Percentiles rank a stretch among this genome's conserved stretches.
Evolutionary conservation across 129 eudicot genomes (phyloP).

Genomic region (Centaurea solstitialis): DNA sequence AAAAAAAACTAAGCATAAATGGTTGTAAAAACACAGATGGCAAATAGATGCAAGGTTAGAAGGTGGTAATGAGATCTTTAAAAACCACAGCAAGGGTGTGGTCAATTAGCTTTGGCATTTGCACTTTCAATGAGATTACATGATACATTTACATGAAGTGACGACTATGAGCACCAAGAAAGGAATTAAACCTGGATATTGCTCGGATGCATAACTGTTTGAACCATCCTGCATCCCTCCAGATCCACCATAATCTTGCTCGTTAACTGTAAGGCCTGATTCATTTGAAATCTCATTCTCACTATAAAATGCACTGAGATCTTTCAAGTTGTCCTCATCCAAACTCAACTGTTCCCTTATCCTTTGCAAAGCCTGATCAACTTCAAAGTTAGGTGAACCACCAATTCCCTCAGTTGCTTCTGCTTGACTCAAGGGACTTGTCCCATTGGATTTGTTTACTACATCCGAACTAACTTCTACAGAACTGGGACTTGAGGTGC

Average conservation of each 20-base stretch:
- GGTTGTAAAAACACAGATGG: background rate
- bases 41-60: background rate
- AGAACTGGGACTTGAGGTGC: constrained; percentile 64
- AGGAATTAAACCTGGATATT: constrained; percentile 54
- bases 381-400: constrained; percentile 43
- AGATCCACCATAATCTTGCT: constrained; percentile 32
- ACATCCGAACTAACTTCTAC: constrained; percentile 66
- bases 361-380: constrained; percentile 61
- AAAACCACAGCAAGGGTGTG: background rate
- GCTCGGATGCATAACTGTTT: constrained; percentile 37
- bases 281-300: constrained; percentile 50
- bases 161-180: constrained; percentile 15
- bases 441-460: constrained; percentile 39
- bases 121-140: background rate
- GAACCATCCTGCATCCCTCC: constrained; percentile 39
- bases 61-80: background rate
- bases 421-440: constrained; percentile 35
- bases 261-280: constrained; percentile 31
- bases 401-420: constrained; percentile 37
- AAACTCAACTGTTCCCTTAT: constrained; percentile 82
- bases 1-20: background rate
- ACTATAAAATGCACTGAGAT: constrained; percentile 30
- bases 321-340: constrained; percentile 59
- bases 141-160: background rate
- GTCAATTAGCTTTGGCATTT: background rate